These are phyloP conservation scores for Oryza meyeriana DNA, from an alignment of 176 grass and related monocot species.

Conservation along the genomic window DNA sequence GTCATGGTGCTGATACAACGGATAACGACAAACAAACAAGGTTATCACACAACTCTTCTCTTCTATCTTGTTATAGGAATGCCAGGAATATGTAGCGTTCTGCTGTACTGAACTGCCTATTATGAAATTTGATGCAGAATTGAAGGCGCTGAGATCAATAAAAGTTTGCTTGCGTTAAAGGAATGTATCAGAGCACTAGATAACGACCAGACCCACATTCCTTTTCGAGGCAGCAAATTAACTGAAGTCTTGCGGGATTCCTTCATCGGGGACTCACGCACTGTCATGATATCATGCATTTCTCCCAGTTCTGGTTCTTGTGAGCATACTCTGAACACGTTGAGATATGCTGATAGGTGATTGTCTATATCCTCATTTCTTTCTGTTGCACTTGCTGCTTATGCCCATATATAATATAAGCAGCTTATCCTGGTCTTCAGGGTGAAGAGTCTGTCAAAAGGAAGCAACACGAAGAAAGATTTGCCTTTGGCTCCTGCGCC, in stretches of 20 bases:
- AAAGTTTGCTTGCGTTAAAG: conserved; percentile 98
- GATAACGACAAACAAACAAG: conserved; percentile 99
- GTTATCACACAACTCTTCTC: conserved; percentile 29
- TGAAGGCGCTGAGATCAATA: conserved; percentile 99
- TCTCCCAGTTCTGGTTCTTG: conserved; percentile 98
- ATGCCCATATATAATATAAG: conserved; percentile 18
- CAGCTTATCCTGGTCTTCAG: conserved; percentile 39
- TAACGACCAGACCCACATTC: conserved; percentile 97
- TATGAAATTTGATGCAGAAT: conserved; percentile 61
- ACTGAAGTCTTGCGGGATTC: conserved; percentile 97
- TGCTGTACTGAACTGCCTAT: conserved; percentile 9
- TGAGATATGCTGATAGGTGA: conserved; percentile 99
- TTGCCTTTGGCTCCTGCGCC: conserved; percentile 32
- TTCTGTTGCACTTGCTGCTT: conserved; percentile 16
- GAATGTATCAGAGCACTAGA: conserved; percentile 98
- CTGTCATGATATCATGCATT: conserved; percentile 99
- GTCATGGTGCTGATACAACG: conserved; percentile 98
- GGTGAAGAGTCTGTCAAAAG: conserved; percentile 95
- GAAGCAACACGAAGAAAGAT: conserved; percentile 75
- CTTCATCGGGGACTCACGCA: conserved; percentile 87
- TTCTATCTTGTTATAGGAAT: not conserved
- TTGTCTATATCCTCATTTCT: conserved; percentile 8
- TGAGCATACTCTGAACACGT: conserved; percentile 95
- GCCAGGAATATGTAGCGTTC: conserved; percentile 1
- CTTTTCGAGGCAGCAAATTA: conserved; percentile 96